Evolutionary conservation across 2,329 filamentous ascomycete genomes (phyloP), one percentile per base, ranked within the genome.

Genomic region (Phyllosticta citrichinensis): DNA sequence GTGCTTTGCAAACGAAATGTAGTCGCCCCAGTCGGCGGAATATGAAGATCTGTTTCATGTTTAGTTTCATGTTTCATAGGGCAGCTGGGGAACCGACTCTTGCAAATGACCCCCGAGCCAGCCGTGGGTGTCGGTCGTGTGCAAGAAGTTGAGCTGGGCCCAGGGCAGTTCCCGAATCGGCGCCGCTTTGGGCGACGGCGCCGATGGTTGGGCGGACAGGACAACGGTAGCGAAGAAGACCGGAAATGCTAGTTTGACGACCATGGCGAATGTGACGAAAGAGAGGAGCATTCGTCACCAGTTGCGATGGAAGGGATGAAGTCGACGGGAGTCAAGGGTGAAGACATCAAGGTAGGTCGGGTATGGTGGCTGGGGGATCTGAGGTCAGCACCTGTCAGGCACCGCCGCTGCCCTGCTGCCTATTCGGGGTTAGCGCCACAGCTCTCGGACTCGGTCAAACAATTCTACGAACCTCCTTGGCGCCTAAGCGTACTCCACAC

Each of bases 11-110:
- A 99, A 97, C 6, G 93, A 97, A 68, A 97, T 83, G 74, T 97
- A 99, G 76, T 99, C 94, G 62, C 94, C 94, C 91, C 94, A 97
- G 74, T 99, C 94, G 55, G 91, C 93, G 6, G 90, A 92, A 75
- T 95, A 99, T 63, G 94, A 93, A 2, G 91, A 81, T 76, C 88
- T 91, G 61, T 27, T 27, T 68, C 56, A 66, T 63, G 61, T 68
- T 55, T 51, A 33, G 27, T 58, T 20, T 22, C 19, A 47, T 40
- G 12, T 6, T 3, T n/a, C 14, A 17, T 4, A n/a, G 14, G 4
- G 1, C n/a, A 5, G 12, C 17, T 17, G 52, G 51, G 22, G 25
- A 27, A 69, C 81, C 69, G 78, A 91, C 87, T 99, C 94, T 77
- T 92, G 87, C 5, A 97, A 77, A 79, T 99, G 94, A 1, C 94